A percentile compares a stretch with the other conserved stretches of the same genome.
These are phyloP conservation scores for Neonectria neomacrospora DNA, from an alignment of 2,329 filamentous ascomycete species.

Conservation along the genomic window DNA sequence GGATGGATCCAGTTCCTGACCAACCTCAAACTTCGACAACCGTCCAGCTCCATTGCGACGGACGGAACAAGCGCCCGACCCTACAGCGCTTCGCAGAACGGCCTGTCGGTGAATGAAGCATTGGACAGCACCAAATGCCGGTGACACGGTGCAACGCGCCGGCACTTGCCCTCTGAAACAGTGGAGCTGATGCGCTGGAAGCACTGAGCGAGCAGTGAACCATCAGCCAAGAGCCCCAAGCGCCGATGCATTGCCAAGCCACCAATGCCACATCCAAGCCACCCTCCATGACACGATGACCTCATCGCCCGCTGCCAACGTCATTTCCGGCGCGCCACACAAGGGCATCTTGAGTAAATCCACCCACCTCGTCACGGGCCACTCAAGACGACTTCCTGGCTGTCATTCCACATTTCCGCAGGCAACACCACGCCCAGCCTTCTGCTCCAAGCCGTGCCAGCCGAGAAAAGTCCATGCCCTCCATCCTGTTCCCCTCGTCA, in stretches of 20 bases:
- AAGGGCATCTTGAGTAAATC: not conserved
- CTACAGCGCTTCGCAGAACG: not conserved
- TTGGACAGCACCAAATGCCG: conserved; percentile 1
- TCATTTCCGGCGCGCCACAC: conserved; percentile 15
- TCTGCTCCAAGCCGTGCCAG: conserved; percentile 6
- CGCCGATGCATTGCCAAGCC: conserved; percentile 12
- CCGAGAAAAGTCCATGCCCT: conserved; percentile 1
- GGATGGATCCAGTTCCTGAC: not conserved
- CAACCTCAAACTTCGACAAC: not conserved
- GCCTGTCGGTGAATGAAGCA: not conserved
- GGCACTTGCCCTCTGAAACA: conserved; percentile 6
- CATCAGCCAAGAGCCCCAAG: not conserved
- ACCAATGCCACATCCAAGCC: conserved; percentile 18
- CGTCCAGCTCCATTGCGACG: not conserved
- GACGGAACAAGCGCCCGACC: conserved; percentile 1
- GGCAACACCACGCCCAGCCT: not conserved
- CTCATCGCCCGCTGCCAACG: conserved; percentile 18
- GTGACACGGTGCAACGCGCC: conserved; percentile 6
- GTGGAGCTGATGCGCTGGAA: not conserved
- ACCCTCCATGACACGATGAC: conserved; percentile 25
- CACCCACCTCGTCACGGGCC: not conserved
- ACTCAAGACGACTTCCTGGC: conserved; percentile 7
- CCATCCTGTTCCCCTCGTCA: conserved; percentile 4
- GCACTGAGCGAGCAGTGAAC: not conserved
- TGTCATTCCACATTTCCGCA: not conserved